Base-by-base conservation (phyloP, 495 filamentous ascomycete species). In the Terfezia boudieri region DNA sequence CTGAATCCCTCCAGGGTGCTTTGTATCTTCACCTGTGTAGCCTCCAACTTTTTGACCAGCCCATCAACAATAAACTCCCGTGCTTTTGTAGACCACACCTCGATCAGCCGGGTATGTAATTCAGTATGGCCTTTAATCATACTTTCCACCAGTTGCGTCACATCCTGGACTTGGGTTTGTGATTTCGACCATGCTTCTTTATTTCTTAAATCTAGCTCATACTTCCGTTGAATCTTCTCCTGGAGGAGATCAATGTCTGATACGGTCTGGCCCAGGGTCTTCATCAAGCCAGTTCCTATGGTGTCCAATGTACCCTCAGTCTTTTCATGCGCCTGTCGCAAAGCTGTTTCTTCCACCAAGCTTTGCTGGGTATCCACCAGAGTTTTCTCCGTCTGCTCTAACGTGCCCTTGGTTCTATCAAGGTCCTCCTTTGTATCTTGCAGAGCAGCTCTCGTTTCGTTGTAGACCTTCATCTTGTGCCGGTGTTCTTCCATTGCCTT, bases 401-500 rank as follows among this genome's bases (percentile, higher is more conserved):
- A 74, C 8, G 87, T 71, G 49, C 77, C 77, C 55, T 82, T 82
- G 0, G 90, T 92, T 43, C 83, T 77, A 51, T 85, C 80, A 9
- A 98, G 73, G 35, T 76, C 71, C 20, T 71, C 63, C 51, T 74
- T 81, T 0, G 81, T 87, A 17, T 73, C 70, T 54, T 96, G 88
- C 55, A 87, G 80, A 50, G 95, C 85, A 53, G 86, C 84, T 66
- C 86, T 92, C 57, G 95, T 68, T 3, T 73, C 76, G 62, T 84
- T 86, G 65, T 95, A 89, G 58, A 78, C 86, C 22, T 78, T 81
- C 8, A 85, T 94, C 16, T 94, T 68, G 1, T 78, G 72, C 64
- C 93, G 86, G 8, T 96, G 73, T 64, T 98, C 86, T 60, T 95
- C 84, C 1, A 86, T 80, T 59, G 93, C 94, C 67, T 94, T 86